These are phyloP conservation scores for Uncinocarpus reesii DNA, from an alignment of 2,329 filamentous ascomycete genomes.

Conservation along the genomic window DNA sequence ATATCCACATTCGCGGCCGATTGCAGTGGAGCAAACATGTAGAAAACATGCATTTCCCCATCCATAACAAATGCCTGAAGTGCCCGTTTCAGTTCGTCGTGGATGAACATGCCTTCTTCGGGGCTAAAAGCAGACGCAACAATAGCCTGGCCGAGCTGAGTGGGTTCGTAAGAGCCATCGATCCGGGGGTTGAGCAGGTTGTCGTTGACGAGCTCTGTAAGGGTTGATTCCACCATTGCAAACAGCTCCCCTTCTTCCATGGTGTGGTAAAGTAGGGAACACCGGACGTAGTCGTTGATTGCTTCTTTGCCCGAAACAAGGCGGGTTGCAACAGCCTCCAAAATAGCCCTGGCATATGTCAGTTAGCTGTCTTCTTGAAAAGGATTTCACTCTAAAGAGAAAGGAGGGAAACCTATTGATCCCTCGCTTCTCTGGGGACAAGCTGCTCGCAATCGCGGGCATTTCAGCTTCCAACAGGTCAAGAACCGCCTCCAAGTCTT, in stretches of 20 bases:
- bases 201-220: slow-evolving; percentile 48
- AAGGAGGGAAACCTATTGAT: slow-evolving; percentile 49
- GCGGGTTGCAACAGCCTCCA: slow-evolving; percentile 60
- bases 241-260: slow-evolving; percentile 42
- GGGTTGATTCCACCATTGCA: slow-evolving; percentile 47
- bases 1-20: slow-evolving; percentile 39
- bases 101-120: slow-evolving; percentile 63
- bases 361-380: neutral
- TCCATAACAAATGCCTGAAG: slow-evolving; percentile 68
- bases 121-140: slow-evolving; percentile 63
- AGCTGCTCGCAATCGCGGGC: slow-evolving; percentile 57
- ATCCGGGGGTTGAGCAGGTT: slow-evolving; percentile 46
- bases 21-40: slow-evolving; percentile 65
- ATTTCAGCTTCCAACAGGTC: slow-evolving; percentile 63
- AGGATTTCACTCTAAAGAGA: neutral
- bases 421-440: slow-evolving; percentile 56
- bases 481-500: slow-evolving; percentile 58
- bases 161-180: slow-evolving; percentile 48
- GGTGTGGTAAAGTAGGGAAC: slow-evolving; percentile 55
- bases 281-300: slow-evolving; percentile 57
- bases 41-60: slow-evolving; percentile 68
- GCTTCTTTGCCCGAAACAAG: slow-evolving; percentile 56
- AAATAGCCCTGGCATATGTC: slow-evolving; percentile 48
- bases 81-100: slow-evolving; percentile 57
- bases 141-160: slow-evolving; percentile 57